Percentiles rank a stretch among this genome's conserved stretches.
Evolutionary conservation across 176 grass and related monocot genomes (phyloP).

Genomic region (Aegilops speltoides): DNA sequence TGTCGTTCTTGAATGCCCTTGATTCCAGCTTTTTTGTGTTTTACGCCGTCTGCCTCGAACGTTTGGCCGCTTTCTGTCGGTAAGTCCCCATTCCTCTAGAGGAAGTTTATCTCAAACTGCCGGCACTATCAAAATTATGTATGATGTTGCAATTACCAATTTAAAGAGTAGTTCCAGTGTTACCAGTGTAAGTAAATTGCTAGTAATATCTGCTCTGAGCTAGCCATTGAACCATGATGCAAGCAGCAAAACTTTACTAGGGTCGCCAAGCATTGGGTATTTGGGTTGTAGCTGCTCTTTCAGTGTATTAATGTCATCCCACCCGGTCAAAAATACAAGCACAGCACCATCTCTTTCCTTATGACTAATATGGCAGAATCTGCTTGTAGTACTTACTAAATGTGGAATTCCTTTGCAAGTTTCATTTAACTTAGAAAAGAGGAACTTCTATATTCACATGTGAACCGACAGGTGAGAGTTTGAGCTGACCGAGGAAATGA

Average conservation of each 20-base stretch:
- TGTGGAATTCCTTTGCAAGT: too few relatives aligned
- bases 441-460: too few relatives aligned
- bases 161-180: background rate
- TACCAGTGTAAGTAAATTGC: background rate
- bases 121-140: constrained; percentile 5
- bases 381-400: too few relatives aligned
- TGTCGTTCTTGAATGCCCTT: too few relatives aligned
- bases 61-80: too few relatives aligned
- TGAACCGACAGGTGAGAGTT: background rate
- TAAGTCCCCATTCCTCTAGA: background rate
- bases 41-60: too few relatives aligned
- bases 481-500: background rate
- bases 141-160: background rate
- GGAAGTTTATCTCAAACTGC: background rate
- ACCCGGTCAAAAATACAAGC: constrained; percentile 99
- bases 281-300: constrained; percentile 89
- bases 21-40: too few relatives aligned
- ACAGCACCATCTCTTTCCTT: constrained; percentile 80
- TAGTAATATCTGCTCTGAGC: constrained; percentile 75
- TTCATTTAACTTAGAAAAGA: too few relatives aligned
- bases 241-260: constrained; percentile 86
- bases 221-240: constrained; percentile 92
- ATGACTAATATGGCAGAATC: constrained; percentile 81
- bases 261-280: constrained; percentile 64
- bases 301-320: constrained; percentile 97